Evolutionary conservation across 2,329 filamentous ascomycete species (phyloP).

Genomic region (Pseudodiploospora longispora): DNA sequence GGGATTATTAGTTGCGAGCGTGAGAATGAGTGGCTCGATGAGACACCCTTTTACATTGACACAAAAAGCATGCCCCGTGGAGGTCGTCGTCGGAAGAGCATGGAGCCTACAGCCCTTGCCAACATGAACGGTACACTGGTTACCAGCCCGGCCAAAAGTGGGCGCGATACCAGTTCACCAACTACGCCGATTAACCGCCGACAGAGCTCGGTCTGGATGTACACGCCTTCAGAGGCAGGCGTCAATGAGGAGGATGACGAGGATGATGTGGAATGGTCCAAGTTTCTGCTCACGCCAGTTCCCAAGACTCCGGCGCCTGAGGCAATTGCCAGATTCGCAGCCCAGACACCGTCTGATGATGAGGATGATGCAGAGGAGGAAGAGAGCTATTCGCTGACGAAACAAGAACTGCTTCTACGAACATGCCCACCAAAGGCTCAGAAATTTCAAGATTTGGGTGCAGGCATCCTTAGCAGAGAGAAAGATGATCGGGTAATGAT

Average conservation of each 20-base stretch:
- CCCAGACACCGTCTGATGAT: constrained; percentile 35
- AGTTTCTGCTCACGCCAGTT: constrained; percentile 43
- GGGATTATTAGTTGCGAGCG: constrained; percentile 58
- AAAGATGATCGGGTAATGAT: constrained; percentile 51
- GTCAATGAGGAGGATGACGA: constrained; percentile 30
- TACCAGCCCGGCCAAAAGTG: constrained; percentile 27
- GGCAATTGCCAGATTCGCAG: constrained; percentile 42
- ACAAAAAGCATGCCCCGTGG: constrained; percentile 59
- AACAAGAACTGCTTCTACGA: constrained; percentile 35
- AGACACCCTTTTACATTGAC: constrained; percentile 61
- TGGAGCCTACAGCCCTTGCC: constrained; percentile 65
- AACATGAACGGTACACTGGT: constrained; percentile 61
- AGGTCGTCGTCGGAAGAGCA: constrained; percentile 68
- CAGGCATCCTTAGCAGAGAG: constrained; percentile 37
- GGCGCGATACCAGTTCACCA: constrained; percentile 23
- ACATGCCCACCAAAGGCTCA: constrained; percentile 48
- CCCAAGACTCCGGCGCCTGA: constrained; percentile 53
- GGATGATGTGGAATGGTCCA: constrained; percentile 32
- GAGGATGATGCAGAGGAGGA: constrained; percentile 23
- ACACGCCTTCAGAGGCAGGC: constrained; percentile 40
- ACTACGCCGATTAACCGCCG: constrained; percentile 42
- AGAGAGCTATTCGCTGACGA: constrained; percentile 20
- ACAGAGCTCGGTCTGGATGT: constrained; percentile 48
- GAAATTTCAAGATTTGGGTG: constrained; percentile 29
- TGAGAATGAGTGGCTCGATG: constrained; percentile 69